Conservation (phyloP, 2,329 filamentous ascomycete species). For the Triangularia setosa region DNA sequence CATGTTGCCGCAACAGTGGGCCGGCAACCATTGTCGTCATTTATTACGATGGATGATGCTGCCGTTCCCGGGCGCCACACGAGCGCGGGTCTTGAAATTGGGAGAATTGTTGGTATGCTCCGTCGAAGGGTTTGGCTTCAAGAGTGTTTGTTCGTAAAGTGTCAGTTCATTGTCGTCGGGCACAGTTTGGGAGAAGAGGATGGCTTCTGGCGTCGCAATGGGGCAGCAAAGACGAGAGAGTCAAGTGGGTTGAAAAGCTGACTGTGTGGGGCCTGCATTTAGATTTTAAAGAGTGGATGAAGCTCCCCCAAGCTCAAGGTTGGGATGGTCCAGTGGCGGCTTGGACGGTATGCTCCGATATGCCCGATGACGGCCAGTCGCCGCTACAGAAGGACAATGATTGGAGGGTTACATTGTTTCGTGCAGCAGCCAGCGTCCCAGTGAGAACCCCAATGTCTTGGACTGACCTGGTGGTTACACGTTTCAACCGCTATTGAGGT, state of each 20-base stretch:
- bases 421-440: not conserved
- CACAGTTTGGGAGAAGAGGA: not conserved
- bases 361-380: conserved; percentile 6
- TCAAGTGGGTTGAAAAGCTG: not conserved
- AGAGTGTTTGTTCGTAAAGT: not conserved
- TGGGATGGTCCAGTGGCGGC: not conserved
- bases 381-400: not conserved
- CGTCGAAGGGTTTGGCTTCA: not conserved
- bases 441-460: not conserved
- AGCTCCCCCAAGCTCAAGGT: not conserved
- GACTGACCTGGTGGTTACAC: not conserved
- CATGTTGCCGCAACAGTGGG: conserved; percentile 12
- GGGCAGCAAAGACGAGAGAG: conserved; percentile 1
- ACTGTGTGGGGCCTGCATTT: not conserved
- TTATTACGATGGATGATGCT: not conserved
- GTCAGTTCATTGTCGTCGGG: conserved; percentile 1
- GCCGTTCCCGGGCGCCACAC: not conserved
- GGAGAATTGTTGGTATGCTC: not conserved
- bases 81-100: not conserved
- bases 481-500: not conserved
- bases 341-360: not conserved
- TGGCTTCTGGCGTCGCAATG: not conserved
- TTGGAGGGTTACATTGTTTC: not conserved
- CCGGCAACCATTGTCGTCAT: conserved; percentile 18
- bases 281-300: conserved; percentile 2